Evolutionary conservation across 2,329 filamentous ascomycete species (phyloP).

Genomic region (Neocucurbitaria cava): DNA sequence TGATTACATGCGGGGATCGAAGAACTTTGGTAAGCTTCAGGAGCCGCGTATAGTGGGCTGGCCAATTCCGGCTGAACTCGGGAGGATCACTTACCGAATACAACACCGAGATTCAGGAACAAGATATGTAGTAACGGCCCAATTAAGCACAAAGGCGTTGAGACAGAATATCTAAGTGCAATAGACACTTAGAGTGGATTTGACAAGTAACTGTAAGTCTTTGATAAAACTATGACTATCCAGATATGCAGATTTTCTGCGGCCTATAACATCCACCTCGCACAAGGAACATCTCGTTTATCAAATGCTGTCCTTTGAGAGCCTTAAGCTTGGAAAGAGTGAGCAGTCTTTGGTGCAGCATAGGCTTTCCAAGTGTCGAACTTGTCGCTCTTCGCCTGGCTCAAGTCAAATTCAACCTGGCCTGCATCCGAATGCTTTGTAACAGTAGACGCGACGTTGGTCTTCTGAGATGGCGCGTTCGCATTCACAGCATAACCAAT

Average conservation of each 20-base stretch:
- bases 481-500: conserved; percentile 35
- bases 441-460: conserved; percentile 20
- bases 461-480: conserved; percentile 25
- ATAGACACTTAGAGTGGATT: neutral
- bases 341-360: conserved; percentile 15
- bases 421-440: conserved; percentile 32
- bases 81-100: neutral
- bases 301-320: too few relatives aligned
- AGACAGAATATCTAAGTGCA: neutral
- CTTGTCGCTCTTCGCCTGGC: conserved; percentile 27
- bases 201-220: too few relatives aligned
- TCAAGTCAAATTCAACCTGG: conserved; percentile 29
- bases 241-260: neutral
- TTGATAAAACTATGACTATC: too few relatives aligned
- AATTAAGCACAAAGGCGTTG: neutral
- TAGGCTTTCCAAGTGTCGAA: conserved; percentile 36
- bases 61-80: conserved; percentile 8
- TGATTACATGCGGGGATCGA: neutral
- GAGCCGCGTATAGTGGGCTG: conserved; percentile 9
- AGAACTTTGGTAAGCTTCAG: conserved; percentile 1
- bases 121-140: too few relatives aligned
- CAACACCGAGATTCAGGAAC: neutral
- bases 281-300: too few relatives aligned
- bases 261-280: too few relatives aligned
- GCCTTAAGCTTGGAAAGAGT: conserved; percentile 3